These are phyloP conservation scores for Lactarius trivialis DNA, from an alignment of 768 basidiomycete species.

Conservation along the genomic window DNA sequence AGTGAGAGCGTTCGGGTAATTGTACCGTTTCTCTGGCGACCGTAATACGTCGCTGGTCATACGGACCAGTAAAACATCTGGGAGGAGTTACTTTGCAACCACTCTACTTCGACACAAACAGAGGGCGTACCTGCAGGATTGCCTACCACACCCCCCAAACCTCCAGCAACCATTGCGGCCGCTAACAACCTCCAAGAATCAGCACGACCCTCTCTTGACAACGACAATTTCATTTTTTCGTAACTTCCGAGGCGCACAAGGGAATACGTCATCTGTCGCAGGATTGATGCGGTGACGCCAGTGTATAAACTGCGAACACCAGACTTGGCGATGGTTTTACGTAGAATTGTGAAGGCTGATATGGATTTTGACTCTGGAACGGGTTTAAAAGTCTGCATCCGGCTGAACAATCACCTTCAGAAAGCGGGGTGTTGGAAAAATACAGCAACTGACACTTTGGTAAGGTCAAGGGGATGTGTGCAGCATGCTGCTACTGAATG, in stretches of 20 bases:
- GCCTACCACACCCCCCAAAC: constrained; percentile 75
- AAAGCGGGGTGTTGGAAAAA: constrained; percentile 26
- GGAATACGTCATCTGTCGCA: constrained; percentile 90
- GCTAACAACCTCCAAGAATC: constrained; percentile 50
- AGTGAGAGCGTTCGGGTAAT: constrained; percentile 71
- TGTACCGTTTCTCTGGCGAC: constrained; percentile 65
- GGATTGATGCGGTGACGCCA: constrained; percentile 73
- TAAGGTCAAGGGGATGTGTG: constrained; percentile 79
- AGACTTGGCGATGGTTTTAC: constrained; percentile 54
- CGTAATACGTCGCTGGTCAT: constrained; percentile 86
- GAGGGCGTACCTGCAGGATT: constrained; percentile 63
- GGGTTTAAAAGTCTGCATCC: constrained; percentile 69
- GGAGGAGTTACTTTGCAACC: not conserved
- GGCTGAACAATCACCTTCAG: constrained; percentile 36
- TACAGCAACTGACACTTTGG: constrained; percentile 56
- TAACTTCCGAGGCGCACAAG: constrained; percentile 79
- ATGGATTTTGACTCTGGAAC: constrained; percentile 43
- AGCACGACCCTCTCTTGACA: constrained; percentile 47
- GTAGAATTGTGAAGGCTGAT: constrained; percentile 60
- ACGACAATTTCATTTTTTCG: constrained; percentile 61
- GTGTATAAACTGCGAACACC: constrained; percentile 74
- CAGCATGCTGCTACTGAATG: constrained; percentile 69
- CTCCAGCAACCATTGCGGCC: constrained; percentile 69
- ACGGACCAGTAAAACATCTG: constrained; percentile 69
- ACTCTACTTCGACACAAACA: not conserved